A percentile compares a stretch with the other conserved stretches of the same genome.
These are phyloP conservation scores for Psidium guajava DNA, from an alignment of 345 rosid genomes.

Conservation along the genomic window DNA sequence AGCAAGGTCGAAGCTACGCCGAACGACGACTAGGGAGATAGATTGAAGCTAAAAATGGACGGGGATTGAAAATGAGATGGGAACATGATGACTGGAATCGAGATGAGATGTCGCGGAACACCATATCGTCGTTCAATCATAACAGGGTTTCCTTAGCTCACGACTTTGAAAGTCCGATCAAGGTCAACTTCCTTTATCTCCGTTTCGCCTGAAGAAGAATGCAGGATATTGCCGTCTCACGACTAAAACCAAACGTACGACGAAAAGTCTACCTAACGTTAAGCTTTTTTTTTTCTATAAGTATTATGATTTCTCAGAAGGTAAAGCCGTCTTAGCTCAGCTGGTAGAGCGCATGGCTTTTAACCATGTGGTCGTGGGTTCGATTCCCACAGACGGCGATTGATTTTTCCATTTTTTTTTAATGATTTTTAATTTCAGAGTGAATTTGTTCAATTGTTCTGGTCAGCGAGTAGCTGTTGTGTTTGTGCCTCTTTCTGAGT, in stretches of 20 bases:
- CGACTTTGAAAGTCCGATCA: not conserved
- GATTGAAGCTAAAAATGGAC: not conserved
- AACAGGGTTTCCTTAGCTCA: not conserved
- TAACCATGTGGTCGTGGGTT: conserved; percentile 80
- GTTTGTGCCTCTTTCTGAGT: not conserved
- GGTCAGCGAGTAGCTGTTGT: not conserved
- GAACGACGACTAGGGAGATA: not conserved
- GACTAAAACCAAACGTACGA: too few relatives aligned
- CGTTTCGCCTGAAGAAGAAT: not conserved
- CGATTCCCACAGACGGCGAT: conserved; percentile 72
- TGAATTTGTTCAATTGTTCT: not conserved
- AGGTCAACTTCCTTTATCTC: not conserved
- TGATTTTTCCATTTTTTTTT: not conserved
- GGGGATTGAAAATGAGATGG: not conserved
- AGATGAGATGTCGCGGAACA: not conserved
- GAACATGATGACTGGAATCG: not conserved
- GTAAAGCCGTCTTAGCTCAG: conserved; percentile 58
- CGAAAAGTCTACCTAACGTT: too few relatives aligned
- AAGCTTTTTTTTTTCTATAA: fast-evolving
- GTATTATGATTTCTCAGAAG: fast-evolving
- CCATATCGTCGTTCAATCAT: not conserved
- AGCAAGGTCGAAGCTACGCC: not conserved
- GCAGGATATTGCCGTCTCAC: not conserved
- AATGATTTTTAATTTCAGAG: not conserved
- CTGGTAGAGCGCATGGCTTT: conserved; percentile 81